Conservation (phyloP, 2,329 filamentous ascomycete species). For the Cladosporium sp. region DNA sequence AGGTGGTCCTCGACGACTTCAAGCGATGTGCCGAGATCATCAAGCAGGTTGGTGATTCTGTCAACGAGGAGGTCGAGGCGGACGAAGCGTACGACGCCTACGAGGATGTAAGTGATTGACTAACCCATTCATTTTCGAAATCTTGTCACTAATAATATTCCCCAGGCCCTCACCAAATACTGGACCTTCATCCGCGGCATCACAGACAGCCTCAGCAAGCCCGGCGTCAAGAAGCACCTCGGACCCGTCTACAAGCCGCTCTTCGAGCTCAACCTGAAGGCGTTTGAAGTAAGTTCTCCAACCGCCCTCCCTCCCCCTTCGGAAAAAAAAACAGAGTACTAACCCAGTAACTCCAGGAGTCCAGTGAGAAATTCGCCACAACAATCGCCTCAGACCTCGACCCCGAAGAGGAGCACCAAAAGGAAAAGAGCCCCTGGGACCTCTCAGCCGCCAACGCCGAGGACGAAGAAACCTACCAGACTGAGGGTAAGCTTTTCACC, state of each 20-base stretch:
- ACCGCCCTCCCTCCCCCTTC: too few relatives aligned
- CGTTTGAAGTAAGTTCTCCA: background rate
- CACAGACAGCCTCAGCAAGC: conserved; percentile 13
- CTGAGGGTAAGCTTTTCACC: background rate
- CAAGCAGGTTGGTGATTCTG: background rate
- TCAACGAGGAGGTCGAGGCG: conserved; percentile 9
- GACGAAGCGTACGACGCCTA: conserved; percentile 11
- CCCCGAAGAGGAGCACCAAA: conserved; percentile 3
- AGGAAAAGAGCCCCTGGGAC: conserved; percentile 9
- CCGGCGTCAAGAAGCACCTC: conserved; percentile 12
- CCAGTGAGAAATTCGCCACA: conserved; percentile 3
- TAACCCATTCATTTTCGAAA: background rate
- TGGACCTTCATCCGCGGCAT: conserved; percentile 3
- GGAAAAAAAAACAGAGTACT: background rate
- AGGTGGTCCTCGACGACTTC: conserved; percentile 12
- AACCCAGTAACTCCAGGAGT: background rate
- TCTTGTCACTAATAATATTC: background rate
- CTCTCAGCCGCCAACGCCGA: background rate
- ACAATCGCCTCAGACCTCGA: conserved; percentile 6
- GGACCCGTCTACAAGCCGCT: conserved; percentile 12
- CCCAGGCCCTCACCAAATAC: conserved; percentile 1
- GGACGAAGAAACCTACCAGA: conserved; percentile 4
- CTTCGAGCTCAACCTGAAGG: conserved; percentile 1
- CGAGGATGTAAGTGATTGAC: background rate
- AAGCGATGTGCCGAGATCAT: conserved; percentile 16